phyloP scores from a whole-genome alignment of 208 protist genomes.

The Crithidia acanthocephali region DNA sequence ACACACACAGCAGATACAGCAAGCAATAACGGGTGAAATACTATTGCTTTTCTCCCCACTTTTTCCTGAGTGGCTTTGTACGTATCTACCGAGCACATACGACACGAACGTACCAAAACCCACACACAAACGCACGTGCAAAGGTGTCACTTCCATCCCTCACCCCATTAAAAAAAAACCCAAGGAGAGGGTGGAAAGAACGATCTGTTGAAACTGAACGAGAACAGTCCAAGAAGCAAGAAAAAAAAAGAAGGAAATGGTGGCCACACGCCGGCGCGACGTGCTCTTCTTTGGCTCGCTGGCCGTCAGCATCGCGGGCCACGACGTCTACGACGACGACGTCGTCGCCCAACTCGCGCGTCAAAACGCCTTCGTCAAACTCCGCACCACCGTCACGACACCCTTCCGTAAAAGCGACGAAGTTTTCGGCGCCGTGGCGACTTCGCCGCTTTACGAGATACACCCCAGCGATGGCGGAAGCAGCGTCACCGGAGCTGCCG shows the following conservation, averaged over 20 bases:
- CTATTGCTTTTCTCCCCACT: no score
- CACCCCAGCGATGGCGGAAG: neutral
- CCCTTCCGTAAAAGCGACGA: constrained; percentile 42
- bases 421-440: constrained; percentile 42
- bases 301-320: constrained; percentile 50
- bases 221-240: neutral
- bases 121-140: no score
- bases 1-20: no score
- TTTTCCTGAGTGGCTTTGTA: no score
- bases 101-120: no score
- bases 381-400: constrained; percentile 41
- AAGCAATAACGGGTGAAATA: no score
- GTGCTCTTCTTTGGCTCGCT: constrained; percentile 75
- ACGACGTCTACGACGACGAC: constrained; percentile 46
- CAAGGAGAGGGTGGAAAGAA: no score
- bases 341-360: constrained; percentile 41
- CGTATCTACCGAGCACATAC: no score
- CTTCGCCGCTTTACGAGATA: constrained; percentile 43
- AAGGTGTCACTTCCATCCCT: no score
- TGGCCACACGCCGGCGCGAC: constrained; percentile 24
- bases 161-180: no score
- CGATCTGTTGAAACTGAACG: no score
- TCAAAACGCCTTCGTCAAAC: constrained; percentile 37
- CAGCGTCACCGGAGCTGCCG: neutral
- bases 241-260: constrained; percentile 1